phyloP scores from a whole-genome alignment of 2,329 filamentous ascomycete species.

The Helotiales sp. region DNA sequence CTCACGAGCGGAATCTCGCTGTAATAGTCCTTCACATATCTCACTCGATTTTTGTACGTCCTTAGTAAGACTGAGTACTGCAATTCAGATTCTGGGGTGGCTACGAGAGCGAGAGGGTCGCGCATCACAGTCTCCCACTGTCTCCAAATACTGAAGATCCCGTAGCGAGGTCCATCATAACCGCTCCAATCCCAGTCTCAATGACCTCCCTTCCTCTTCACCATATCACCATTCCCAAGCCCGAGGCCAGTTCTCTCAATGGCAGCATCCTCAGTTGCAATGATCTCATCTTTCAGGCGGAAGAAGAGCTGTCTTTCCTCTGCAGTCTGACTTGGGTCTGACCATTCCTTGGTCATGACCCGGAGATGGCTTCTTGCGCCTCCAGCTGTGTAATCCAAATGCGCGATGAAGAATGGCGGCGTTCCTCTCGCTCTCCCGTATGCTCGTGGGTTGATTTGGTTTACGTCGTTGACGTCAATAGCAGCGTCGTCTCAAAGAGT shows the following conservation, averaged over 20 bases:
- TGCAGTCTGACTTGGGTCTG: background rate
- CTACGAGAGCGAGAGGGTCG: background rate
- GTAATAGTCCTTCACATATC: conserved; percentile 14
- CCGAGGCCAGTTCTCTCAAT: background rate
- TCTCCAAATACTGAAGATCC: conserved; percentile 10
- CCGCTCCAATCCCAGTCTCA: conserved; percentile 9
- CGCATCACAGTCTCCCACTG: conserved; percentile 11
- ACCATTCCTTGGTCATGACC: background rate
- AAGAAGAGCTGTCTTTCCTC: conserved; percentile 6
- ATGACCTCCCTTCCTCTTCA: conserved; percentile 6
- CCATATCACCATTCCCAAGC: background rate
- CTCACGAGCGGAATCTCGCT: conserved; percentile 12
- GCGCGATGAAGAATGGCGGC: conserved; percentile 2
- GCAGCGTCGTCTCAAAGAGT: background rate
- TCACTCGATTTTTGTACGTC: background rate
- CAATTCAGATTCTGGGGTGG: background rate
- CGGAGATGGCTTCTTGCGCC: conserved; percentile 5
- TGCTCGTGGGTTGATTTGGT: background rate
- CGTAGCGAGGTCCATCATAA: conserved; percentile 8
- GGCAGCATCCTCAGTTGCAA: background rate
- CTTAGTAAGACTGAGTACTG: background rate
- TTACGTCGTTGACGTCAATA: background rate
- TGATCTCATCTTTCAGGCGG: background rate
- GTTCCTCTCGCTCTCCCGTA: background rate
- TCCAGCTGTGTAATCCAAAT: background rate